A percentile compares a stretch with the other conserved stretches of the same genome.
These are phyloP conservation scores for Mesembryanthemum crystallinum DNA, from an alignment of 148 eudicot species.

Conservation along the genomic window DNA sequence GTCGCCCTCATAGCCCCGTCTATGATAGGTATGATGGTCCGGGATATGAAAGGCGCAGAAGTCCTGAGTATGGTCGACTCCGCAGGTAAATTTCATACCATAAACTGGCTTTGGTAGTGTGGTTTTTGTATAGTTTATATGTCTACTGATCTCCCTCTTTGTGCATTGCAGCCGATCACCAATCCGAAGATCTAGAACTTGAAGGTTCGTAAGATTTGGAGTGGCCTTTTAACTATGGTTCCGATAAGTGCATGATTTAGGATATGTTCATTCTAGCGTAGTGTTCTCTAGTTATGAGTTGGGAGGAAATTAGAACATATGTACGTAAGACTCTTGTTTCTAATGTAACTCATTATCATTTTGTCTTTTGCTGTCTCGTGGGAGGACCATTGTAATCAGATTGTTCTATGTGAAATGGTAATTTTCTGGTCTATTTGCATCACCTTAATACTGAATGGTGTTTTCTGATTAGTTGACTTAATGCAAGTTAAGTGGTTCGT, in stretches of 20 bases:
- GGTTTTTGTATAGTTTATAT: neutral
- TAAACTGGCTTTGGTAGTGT: neutral
- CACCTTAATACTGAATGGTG: neutral
- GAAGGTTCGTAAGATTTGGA: neutral
- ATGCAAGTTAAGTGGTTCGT: neutral
- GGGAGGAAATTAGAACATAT: neutral
- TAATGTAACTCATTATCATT: neutral
- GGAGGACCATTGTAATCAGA: neutral
- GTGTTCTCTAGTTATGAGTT: constrained; percentile 4
- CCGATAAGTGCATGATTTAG: constrained; percentile 28
- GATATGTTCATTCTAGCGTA: constrained; percentile 12
- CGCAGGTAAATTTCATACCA: constrained; percentile 8
- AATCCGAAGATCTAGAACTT: constrained; percentile 11
- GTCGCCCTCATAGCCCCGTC: neutral
- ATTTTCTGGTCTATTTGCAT: neutral
- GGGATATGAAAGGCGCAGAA: constrained; percentile 3
- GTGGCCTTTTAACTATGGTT: neutral
- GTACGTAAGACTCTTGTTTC: neutral
- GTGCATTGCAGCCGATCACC: constrained; percentile 1
- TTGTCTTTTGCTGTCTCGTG: neutral
- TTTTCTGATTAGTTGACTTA: too few relatives aligned
- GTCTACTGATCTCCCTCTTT: neutral
- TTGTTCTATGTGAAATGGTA: neutral
- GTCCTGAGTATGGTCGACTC: constrained; percentile 15
- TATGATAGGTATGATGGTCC: neutral